These are phyloP conservation scores for Pythium chondricola DNA, from an alignment of 352 stramenopile species.

Conservation along the genomic window DNA sequence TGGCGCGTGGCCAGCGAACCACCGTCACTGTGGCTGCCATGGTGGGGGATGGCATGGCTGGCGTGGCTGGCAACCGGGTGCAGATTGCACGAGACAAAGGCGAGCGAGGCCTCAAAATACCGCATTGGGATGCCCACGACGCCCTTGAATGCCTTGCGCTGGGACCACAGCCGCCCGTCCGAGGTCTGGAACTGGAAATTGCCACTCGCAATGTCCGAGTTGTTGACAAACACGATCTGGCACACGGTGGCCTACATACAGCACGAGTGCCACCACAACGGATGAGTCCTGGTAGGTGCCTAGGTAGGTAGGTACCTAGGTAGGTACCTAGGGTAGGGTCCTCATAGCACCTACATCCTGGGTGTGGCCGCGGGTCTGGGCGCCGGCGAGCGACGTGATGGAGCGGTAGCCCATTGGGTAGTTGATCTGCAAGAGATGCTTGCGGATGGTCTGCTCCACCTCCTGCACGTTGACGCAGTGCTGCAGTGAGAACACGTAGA, in stretches of 20 bases:
- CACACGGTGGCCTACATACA: conserved; percentile 48
- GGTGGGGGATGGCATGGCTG: conserved; percentile 18
- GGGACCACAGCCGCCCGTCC: conserved; percentile 63
- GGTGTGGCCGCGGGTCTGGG: conserved; percentile 35
- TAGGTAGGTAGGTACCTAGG: no score
- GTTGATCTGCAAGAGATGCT: conserved; percentile 69
- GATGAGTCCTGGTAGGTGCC: no score
- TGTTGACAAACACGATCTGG: conserved; percentile 85
- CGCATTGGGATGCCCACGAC: conserved; percentile 74
- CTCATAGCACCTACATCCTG: conserved; percentile 73
- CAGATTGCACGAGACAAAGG: conserved; percentile 79
- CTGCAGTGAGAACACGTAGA: conserved; percentile 83
- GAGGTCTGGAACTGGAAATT: conserved; percentile 70
- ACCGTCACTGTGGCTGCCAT: conserved; percentile 21
- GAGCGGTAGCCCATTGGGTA: conserved; percentile 74
- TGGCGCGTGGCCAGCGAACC: conserved; percentile 50
- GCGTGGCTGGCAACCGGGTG: conserved; percentile 24
- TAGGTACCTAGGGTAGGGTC: no score
- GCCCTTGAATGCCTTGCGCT: conserved; percentile 70
- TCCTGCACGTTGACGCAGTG: conserved; percentile 60
- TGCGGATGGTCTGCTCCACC: conserved; percentile 61
- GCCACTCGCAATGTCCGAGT: conserved; percentile 69
- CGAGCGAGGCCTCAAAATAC: conserved; percentile 82
- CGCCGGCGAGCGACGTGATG: conserved; percentile 76
- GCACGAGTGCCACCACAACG: no score